Evolutionary conservation across 2,329 filamentous ascomycete species (phyloP).

Genomic region (Fonsecaea monophora): DNA sequence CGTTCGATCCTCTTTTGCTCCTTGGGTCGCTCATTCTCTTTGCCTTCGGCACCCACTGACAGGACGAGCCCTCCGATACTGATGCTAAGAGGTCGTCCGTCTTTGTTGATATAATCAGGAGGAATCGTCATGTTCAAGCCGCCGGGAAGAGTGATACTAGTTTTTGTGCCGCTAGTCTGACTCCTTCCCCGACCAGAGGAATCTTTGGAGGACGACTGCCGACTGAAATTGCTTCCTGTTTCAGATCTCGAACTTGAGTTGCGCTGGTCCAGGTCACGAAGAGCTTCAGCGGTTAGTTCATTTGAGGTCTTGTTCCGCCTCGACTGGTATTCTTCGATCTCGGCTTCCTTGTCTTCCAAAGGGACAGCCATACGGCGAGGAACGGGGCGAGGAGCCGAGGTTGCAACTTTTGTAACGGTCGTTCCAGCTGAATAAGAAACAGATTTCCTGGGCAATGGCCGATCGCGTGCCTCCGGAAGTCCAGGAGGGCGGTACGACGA

Average conservation of each 20-base stretch:
- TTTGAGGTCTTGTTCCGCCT: conserved; percentile 30
- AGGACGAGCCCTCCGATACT: conserved; percentile 27
- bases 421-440: conserved; percentile 30
- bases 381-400: conserved; percentile 10
- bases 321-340: conserved; percentile 35
- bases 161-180: conserved; percentile 28
- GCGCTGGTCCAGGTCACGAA: conserved; percentile 33
- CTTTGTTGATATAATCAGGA: conserved; percentile 27
- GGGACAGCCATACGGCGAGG: conserved; percentile 24
- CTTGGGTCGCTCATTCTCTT: conserved; percentile 21
- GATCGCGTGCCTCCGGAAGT: conserved; percentile 23
- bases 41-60: conserved; percentile 26
- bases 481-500: conserved; percentile 30
- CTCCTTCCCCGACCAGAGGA: conserved; percentile 36
- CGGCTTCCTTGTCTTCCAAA: conserved; percentile 33
- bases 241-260: conserved; percentile 35
- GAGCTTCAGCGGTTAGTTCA: conserved; percentile 36
- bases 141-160: conserved; percentile 30
- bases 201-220: conserved; percentile 39
- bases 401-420: conserved; percentile 26
- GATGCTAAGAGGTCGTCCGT: conserved; percentile 36
- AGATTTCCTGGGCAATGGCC: conserved; percentile 31
- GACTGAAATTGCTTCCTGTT: conserved; percentile 39
- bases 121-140: conserved; percentile 36
- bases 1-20: conserved; percentile 36